A percentile compares a stretch with the other conserved stretches of the same genome.
Evolutionary conservation across 1,284 basidiomycete genomes (phyloP).

Genomic region (Moniliophthora roreri): DNA sequence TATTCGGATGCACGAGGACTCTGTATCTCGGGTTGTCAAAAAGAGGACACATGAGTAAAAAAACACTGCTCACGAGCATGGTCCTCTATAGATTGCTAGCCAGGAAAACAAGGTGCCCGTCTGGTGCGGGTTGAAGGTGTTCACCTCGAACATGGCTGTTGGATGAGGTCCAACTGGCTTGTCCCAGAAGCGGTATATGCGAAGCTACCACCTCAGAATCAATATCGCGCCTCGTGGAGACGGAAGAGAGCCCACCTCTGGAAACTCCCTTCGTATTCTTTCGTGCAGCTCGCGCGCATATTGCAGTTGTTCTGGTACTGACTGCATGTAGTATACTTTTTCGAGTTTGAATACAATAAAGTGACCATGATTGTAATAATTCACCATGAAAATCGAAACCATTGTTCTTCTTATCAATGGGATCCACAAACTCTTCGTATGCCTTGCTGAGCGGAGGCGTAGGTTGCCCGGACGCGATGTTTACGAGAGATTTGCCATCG

Average conservation of each 20-base stretch:
- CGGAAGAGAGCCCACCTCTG: slow-evolving; percentile 48
- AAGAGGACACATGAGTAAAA: neutral
- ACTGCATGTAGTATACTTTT: slow-evolving; percentile 64
- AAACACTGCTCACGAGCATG: slow-evolving; percentile 64
- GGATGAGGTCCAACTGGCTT: slow-evolving; percentile 68
- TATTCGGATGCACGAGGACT: slow-evolving; percentile 76
- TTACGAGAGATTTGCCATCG: slow-evolving; percentile 61
- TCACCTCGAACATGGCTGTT: slow-evolving; percentile 69
- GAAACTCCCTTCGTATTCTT: slow-evolving; percentile 66
- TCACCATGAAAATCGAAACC: slow-evolving; percentile 74
- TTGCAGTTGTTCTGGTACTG: slow-evolving; percentile 41
- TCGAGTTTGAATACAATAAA: neutral
- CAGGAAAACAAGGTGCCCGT: slow-evolving; percentile 67
- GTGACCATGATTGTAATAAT: too few species aligned
- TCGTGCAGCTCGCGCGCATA: slow-evolving; percentile 65
- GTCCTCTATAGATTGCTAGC: slow-evolving; percentile 63
- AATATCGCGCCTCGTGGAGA: neutral
- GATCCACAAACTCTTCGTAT: slow-evolving; percentile 54
- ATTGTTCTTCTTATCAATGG: slow-evolving; percentile 51
- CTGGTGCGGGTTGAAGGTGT: slow-evolving; percentile 64
- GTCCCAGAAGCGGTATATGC: slow-evolving; percentile 67
- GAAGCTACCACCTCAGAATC: slow-evolving; percentile 40
- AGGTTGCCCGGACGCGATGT: slow-evolving; percentile 36
- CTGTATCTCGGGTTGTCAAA: slow-evolving; percentile 30
- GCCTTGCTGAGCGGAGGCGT: slow-evolving; percentile 37